A percentile compares a stretch with the other conserved stretches of the same genome.
Conservation (phyloP, 305 asterid genomes). For the Stenogyne calaminthoides region DNA sequence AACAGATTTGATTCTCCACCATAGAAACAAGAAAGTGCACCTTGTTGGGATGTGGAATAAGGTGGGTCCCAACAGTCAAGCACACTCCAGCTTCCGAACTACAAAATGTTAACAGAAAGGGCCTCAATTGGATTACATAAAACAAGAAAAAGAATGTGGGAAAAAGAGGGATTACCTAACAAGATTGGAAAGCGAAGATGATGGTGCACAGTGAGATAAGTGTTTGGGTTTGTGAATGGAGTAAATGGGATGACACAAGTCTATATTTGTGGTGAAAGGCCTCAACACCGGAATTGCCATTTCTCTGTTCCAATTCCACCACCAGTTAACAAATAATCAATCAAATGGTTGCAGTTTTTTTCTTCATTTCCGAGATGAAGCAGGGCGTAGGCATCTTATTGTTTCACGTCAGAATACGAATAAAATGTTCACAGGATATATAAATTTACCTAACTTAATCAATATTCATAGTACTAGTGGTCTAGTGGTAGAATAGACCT, state of each 20-base stretch:
- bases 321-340: background rate
- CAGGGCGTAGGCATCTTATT: slow-evolving; percentile 17
- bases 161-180: slow-evolving; percentile 32
- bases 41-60: slow-evolving; percentile 87
- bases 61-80: slow-evolving; percentile 65
- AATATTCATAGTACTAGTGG: slow-evolving; percentile 61
- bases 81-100: slow-evolving; percentile 53
- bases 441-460: background rate
- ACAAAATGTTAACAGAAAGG: slow-evolving; percentile 6
- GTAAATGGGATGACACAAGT: slow-evolving; percentile 18
- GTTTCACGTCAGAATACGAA: slow-evolving; percentile 27
- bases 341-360: slow-evolving; percentile 4
- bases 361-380: slow-evolving; percentile 8
- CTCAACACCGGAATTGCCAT: slow-evolving; percentile 41
- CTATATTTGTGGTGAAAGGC: slow-evolving; percentile 25
- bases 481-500: slow-evolving; percentile 82
- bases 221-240: slow-evolving; percentile 27
- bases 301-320: background rate
- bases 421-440: too few species aligned
- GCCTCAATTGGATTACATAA: background rate
- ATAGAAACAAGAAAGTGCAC: slow-evolving; percentile 7
- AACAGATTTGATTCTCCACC: background rate
- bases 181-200: slow-evolving; percentile 28
- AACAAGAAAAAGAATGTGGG: background rate
- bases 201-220: slow-evolving; percentile 27